Conservation (phyloP, 192 early-diverging fungal genomes). For the Umbelopsis isabellina region DNA sequence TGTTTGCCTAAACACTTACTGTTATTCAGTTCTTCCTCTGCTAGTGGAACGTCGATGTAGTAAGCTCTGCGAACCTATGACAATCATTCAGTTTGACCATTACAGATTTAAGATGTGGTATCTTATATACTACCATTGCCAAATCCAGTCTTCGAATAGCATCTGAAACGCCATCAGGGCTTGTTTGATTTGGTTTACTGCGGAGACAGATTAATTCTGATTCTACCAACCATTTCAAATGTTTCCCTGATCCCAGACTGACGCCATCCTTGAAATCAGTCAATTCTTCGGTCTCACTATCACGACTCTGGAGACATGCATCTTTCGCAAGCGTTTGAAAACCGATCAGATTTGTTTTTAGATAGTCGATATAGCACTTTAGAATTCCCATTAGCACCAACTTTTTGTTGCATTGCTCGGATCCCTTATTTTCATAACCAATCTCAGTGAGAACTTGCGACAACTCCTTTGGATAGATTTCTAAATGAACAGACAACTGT, state of each 20-base stretch:
- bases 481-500: background rate
- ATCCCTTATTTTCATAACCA: too few relatives aligned
- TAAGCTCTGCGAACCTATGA: slow-evolving; percentile 6
- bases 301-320: too few relatives aligned
- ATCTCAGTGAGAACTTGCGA: too few relatives aligned
- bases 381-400: too few relatives aligned
- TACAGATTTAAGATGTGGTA: too few relatives aligned
- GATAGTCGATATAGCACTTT: too few relatives aligned
- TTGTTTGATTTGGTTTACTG: background rate
- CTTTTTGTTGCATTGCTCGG: too few relatives aligned
- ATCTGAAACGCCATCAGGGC: background rate
- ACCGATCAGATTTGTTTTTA: too few relatives aligned
- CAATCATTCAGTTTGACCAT: too few relatives aligned
- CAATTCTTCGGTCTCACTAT: too few relatives aligned
- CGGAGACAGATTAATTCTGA: background rate
- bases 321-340: too few relatives aligned
- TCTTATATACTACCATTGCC: background rate
- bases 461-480: background rate
- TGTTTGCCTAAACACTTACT: background rate
- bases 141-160: slow-evolving; percentile 11
- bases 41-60: slow-evolving; percentile 2
- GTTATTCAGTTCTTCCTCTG: background rate
- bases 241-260: background rate
- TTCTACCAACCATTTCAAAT: background rate
- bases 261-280: background rate